Evolutionary conservation across 2,329 filamentous ascomycete genomes (phyloP), one percentile per base, ranked within the genome.

Genomic region (Xylariaceae sp.): DNA sequence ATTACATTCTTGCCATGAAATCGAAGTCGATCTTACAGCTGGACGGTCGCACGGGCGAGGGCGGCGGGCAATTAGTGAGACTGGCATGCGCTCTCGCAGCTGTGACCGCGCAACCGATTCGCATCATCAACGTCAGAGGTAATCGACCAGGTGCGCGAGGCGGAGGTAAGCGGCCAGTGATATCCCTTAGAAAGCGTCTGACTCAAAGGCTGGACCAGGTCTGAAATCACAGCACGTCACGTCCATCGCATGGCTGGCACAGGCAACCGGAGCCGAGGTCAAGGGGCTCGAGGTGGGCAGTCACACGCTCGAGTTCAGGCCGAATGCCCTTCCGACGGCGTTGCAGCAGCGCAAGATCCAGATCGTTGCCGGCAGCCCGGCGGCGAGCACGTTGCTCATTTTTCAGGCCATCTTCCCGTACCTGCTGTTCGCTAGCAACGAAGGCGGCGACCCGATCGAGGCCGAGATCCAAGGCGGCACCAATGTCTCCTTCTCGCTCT

Each of bases 361-460:
- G 19, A 74, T 82, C 51, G 63, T 60, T 4, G 69, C 75, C 3
- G 67, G 68, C 2, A 74, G 73, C 0, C 57, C 59, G 7, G 74
- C 74, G 1, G 74, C 78, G 0, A 81, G 78, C 51, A 65, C 73
- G 2, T 55, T 79, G 18, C 68, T 83, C 11, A 71, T 82, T 41
- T 67, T 83, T 44, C 79, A 83, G 56, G 77, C 79, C 2, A 62
- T 82, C 8, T 62, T 83, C 4, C 79, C 79, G 0, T 81, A 76
- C 45, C 61, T 82, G 1, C 54, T 83, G 4, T 80, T 78, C 42
- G 70, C 76, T 0, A 64, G 68, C n/a, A 66, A 68, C 44, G 62
- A 64, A 6, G 55, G 46, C n/a, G 57, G 52, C 6, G 64, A 70
- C 19, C 67, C 71, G 2, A 62, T 81, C 17, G 65, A 67, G 22